Evolutionary conservation across 2,329 filamentous ascomycete genomes (phyloP).

Genomic region (Pyricularia pennisetigena): DNA sequence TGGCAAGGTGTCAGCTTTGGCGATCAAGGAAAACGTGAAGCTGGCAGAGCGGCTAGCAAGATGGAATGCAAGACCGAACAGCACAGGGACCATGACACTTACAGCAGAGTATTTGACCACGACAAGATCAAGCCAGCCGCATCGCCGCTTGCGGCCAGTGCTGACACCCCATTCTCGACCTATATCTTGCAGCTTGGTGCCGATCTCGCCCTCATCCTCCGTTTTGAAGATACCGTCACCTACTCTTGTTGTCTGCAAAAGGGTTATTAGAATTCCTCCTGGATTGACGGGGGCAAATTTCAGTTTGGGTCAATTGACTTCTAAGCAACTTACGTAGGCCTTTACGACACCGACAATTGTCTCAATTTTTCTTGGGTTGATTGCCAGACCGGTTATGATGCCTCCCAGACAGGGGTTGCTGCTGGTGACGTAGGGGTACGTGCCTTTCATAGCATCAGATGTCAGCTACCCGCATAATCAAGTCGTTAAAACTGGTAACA

Average conservation of each 20-base stretch:
- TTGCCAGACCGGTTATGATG: constrained; percentile 46
- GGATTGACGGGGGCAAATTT: constrained; percentile 6
- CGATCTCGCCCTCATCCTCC: constrained; percentile 33
- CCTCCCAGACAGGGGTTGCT: constrained; percentile 49
- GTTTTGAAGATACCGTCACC: constrained; percentile 52
- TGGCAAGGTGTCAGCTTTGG: constrained; percentile 15
- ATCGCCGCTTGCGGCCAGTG: constrained; percentile 46
- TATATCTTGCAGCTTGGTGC: constrained; percentile 28
- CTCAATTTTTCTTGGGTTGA: constrained; percentile 44
- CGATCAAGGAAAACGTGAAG: background rate
- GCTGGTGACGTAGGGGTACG: constrained; percentile 49
- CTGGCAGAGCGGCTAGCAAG: background rate
- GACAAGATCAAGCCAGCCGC: constrained; percentile 56
- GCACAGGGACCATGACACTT: background rate
- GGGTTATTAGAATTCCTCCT: background rate
- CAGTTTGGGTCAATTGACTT: background rate
- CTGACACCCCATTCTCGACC: constrained; percentile 25
- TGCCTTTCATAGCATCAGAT: constrained; percentile 26
- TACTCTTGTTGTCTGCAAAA: constrained; percentile 41
- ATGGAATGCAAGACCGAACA: background rate
- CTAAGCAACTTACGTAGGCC: constrained; percentile 31
- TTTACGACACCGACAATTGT: constrained; percentile 54
- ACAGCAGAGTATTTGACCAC: constrained; percentile 50
- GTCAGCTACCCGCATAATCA: constrained; percentile 23
- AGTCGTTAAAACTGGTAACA: constrained; percentile 27